phyloP scores from a whole-genome alignment of 1,139 yeast genomes.

The Taphrina communis region DNA sequence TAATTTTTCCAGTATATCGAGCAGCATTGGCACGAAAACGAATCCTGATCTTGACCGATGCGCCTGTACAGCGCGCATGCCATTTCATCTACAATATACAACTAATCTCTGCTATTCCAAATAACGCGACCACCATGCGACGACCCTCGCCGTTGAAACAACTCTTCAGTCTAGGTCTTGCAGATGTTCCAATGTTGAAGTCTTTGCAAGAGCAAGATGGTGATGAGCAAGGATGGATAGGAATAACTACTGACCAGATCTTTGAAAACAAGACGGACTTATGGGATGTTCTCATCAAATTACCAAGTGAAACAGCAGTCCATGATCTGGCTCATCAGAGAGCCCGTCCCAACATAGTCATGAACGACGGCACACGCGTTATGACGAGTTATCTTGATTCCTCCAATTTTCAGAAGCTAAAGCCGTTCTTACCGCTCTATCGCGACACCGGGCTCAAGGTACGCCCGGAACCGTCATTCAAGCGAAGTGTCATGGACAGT shows the following conservation, averaged over 20 bases:
- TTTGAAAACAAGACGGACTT: constrained; percentile 17
- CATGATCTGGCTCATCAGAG: constrained; percentile 11
- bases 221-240: constrained; percentile 25
- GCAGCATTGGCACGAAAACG: constrained; percentile 25
- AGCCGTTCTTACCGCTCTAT: constrained; percentile 21
- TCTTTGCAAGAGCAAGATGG: background rate
- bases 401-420: constrained; percentile 5
- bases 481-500: constrained; percentile 23
- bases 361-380: constrained; percentile 10
- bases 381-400: constrained; percentile 27
- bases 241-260: constrained; percentile 18
- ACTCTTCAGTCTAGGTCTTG: constrained; percentile 22
- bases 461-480: constrained; percentile 19
- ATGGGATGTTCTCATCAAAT: constrained; percentile 23
- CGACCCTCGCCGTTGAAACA: constrained; percentile 23
- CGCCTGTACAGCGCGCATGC: constrained; percentile 26
- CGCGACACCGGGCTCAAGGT: constrained; percentile 24
- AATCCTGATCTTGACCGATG: constrained; percentile 12
- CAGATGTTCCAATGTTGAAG: constrained; percentile 5
- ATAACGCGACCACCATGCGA: constrained; percentile 23
- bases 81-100: constrained; percentile 30
- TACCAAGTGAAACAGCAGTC: constrained; percentile 2
- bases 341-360: constrained; percentile 2
- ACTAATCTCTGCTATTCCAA: constrained; percentile 29
- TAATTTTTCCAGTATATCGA: constrained; percentile 23